These are phyloP conservation scores for Rhodosporidiobolus odoratus DNA, from an alignment of 768 basidiomycete species.

Conservation along the genomic window DNA sequence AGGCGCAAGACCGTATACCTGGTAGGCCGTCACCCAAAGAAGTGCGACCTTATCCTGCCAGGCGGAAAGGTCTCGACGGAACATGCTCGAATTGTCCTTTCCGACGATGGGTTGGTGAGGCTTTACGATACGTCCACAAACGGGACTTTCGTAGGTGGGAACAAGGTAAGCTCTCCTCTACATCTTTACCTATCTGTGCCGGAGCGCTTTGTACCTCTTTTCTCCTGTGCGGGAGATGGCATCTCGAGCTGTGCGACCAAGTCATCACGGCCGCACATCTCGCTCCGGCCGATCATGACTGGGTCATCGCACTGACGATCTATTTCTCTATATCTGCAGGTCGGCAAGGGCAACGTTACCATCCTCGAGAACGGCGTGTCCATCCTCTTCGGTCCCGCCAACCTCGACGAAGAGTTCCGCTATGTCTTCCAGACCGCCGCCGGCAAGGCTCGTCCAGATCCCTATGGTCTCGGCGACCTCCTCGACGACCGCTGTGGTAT, in stretches of 20 bases:
- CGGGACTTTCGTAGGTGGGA: constrained; percentile 27
- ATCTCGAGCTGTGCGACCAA: neutral
- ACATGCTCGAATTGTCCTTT: constrained; percentile 21
- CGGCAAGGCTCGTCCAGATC: neutral
- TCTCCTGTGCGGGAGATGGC: neutral
- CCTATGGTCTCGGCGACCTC: constrained; percentile 27
- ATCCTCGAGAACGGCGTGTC: constrained; percentile 75
- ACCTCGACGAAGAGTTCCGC: constrained; percentile 29
- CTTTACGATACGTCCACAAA: constrained; percentile 32
- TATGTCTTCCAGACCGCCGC: constrained; percentile 27
- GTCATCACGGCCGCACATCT: neutral
- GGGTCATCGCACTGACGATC: no score
- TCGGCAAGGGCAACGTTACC: constrained; percentile 57
- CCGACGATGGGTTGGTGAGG: constrained; percentile 13
- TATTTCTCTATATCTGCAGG: constrained; percentile 44
- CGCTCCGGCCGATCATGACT: neutral
- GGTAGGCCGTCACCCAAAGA: no score
- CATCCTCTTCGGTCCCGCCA: constrained; percentile 67
- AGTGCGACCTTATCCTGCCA: constrained; percentile 23
- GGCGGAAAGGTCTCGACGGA: constrained; percentile 20
- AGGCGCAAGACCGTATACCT: no score
- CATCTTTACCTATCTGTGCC: neutral
- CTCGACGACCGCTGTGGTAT: constrained; percentile 38
- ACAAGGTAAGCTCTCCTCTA: constrained; percentile 14
- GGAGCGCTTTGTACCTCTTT: neutral